A percentile compares a stretch with the other conserved stretches of the same genome.
Conservation (phyloP, 345 rosid species). For the Gossypium ekmanianum region DNA sequence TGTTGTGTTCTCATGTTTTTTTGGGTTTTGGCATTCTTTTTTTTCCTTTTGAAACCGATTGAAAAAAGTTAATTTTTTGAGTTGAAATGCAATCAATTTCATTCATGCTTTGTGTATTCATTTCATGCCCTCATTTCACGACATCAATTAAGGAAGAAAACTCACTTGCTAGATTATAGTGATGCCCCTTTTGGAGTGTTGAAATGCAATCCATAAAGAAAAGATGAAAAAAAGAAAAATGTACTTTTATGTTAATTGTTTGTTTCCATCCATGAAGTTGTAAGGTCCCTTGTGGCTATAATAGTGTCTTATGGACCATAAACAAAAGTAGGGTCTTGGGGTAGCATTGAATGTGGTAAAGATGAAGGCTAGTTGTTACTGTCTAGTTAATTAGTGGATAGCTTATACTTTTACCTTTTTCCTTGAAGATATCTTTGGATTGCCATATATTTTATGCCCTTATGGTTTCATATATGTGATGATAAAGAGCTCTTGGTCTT, state of each 20-base stretch:
- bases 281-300: slow-evolving; percentile 26
- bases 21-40: not conserved
- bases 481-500: slow-evolving; percentile 25
- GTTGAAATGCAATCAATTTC: not conserved
- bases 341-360: slow-evolving; percentile 19
- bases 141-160: slow-evolving; percentile 46
- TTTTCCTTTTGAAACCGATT: not conserved
- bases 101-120: slow-evolving; percentile 4
- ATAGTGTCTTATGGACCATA: slow-evolving; percentile 28
- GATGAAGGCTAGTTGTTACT: slow-evolving; percentile 11
- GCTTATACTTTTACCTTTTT: slow-evolving; percentile 7
- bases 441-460: slow-evolving; percentile 26
- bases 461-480: slow-evolving; percentile 24
- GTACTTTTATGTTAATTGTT: slow-evolving; percentile 31
- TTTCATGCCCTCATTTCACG: slow-evolving; percentile 43
- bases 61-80: slow-evolving; percentile 6
- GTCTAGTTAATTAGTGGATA: slow-evolving; percentile 19
- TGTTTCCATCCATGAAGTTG: slow-evolving; percentile 19
- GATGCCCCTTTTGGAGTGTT: slow-evolving; percentile 25
- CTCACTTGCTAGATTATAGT: slow-evolving; percentile 28
- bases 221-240: slow-evolving; percentile 4
- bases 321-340: slow-evolving; percentile 10
- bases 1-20: not conserved
- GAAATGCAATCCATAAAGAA: slow-evolving; percentile 3
- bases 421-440: slow-evolving; percentile 10